phyloP scores from a whole-genome alignment of 768 basidiomycete genomes.

The Daedalea quercina region DNA sequence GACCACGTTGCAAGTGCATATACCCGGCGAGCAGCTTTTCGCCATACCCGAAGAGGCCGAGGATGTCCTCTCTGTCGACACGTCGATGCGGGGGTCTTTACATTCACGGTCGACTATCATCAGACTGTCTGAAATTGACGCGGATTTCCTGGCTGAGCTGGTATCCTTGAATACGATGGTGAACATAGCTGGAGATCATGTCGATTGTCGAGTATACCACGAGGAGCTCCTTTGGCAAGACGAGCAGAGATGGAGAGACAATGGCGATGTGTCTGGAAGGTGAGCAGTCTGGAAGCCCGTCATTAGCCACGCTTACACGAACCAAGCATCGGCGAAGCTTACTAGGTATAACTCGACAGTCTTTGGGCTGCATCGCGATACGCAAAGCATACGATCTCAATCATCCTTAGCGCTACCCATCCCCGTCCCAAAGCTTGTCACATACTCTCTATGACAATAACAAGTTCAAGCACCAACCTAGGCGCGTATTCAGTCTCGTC shows the following conservation, averaged over 20 bases:
- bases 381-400: too few relatives aligned
- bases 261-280: slow-evolving; percentile 7
- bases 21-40: slow-evolving; percentile 17
- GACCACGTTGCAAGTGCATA: slow-evolving; percentile 6
- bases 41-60: slow-evolving; percentile 22
- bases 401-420: too few relatives aligned
- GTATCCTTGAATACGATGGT: background rate
- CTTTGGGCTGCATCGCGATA: too few relatives aligned
- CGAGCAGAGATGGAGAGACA: slow-evolving; percentile 12
- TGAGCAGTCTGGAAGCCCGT: background rate
- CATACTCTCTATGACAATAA: too few relatives aligned
- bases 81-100: background rate
- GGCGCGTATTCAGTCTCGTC: too few relatives aligned
- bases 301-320: too few relatives aligned
- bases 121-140: background rate
- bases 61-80: slow-evolving; percentile 10
- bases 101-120: background rate
- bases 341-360: too few relatives aligned
- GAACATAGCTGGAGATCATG: slow-evolving; percentile 1
- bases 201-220: background rate
- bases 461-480: too few relatives aligned
- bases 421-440: too few relatives aligned
- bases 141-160: background rate
- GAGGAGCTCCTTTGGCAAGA: background rate
- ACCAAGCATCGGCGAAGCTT: too few relatives aligned